These are phyloP conservation scores for Backusella luteola DNA, from an alignment of 192 early-diverging fungal genomes.

Conservation along the genomic window DNA sequence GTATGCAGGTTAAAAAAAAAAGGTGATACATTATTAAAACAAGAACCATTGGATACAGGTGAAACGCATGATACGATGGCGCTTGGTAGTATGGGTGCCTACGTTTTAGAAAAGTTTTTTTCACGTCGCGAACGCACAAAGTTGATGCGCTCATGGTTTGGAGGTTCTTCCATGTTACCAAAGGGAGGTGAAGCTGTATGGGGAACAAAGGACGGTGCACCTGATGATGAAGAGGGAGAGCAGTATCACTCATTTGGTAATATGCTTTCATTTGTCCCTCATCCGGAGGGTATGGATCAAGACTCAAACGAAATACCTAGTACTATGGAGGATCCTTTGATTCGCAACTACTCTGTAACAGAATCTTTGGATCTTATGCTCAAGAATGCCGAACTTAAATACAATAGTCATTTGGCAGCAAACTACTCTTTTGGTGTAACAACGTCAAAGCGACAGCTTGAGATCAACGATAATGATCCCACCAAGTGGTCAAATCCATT, in stretches of 20 bases:
- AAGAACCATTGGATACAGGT: neutral
- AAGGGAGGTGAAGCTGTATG: conserved; percentile 83
- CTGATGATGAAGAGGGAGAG: conserved; percentile 64
- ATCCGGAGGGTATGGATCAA: neutral
- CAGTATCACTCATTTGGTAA: conserved; percentile 50
- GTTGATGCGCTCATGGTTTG: conserved; percentile 83
- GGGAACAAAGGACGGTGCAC: conserved; percentile 66
- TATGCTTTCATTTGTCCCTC: conserved; percentile 50
- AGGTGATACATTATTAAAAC: neutral
- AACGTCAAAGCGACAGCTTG: conserved; percentile 57
- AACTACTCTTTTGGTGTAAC: conserved; percentile 72
- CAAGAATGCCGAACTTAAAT: conserved; percentile 48
- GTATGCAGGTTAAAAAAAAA: neutral
- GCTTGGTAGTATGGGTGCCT: conserved; percentile 68
- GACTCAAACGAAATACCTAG: neutral
- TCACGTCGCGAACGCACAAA: conserved; percentile 68
- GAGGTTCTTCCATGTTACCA: conserved; percentile 75
- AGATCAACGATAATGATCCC: conserved; percentile 53
- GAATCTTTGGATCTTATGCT: conserved; percentile 52
- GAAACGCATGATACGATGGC: conserved; percentile 88
- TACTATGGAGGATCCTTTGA: neutral
- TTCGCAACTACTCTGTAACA: conserved; percentile 39
- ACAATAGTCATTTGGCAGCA: conserved; percentile 45
- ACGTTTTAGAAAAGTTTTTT: conserved; percentile 84
- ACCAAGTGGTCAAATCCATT: conserved; percentile 80